Base-by-base conservation (phyloP, 371 early-diverging fungal genomes). In the Dichotomocladium elegans region DNA sequence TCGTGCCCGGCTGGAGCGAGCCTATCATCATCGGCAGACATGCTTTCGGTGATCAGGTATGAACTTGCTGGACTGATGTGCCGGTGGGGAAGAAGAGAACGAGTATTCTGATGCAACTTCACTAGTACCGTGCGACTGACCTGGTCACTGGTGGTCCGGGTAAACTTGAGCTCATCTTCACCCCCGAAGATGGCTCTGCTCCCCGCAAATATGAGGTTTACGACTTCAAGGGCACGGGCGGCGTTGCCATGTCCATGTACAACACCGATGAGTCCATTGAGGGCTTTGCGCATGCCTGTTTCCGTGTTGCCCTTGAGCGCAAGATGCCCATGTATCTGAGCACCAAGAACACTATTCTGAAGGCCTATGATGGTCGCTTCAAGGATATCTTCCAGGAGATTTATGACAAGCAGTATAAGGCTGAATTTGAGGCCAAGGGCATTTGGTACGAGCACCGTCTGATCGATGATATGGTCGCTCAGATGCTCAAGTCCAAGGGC, bases 381-480 rank as follows among this genome's bases (percentile, higher is more conserved):
- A 95, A 94, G 89, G 93, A 96, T 68, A 96, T 96, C 64, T 98
- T 98, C 73, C 75, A 89, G 59, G 86, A 81, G 27, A 85, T 96
- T 59, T 98, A 91, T 78, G 86, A 93, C 45, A 66, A 74, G 68
- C 77, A 79, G 46, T 88, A 86, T 77, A 83, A 88, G 74, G 47
- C 77, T 41, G 69, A 86, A 52, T 93, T 88, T 47, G 88, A 91
- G 49, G 82, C 68, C 19, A 68, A 66, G 15, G 85, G 84, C 47
- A 94, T 96, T 63, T 95, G 92, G 93, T 97, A 97, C 62, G 98
- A 97, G 73, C 98, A 97, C 77, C 88, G 93, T 49, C 78, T 98
- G 51, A 96, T 98, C 60, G 98, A 98, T 68, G 98, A 98, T 66
- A 95, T 96, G 95, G 97, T 98, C 57, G 98, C 98, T 37, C 95